Evolutionary conservation across 2,329 filamentous ascomycete genomes (phyloP), one percentile per base, ranked within the genome.

Genomic region (Beauveria pseudobassiana): DNA sequence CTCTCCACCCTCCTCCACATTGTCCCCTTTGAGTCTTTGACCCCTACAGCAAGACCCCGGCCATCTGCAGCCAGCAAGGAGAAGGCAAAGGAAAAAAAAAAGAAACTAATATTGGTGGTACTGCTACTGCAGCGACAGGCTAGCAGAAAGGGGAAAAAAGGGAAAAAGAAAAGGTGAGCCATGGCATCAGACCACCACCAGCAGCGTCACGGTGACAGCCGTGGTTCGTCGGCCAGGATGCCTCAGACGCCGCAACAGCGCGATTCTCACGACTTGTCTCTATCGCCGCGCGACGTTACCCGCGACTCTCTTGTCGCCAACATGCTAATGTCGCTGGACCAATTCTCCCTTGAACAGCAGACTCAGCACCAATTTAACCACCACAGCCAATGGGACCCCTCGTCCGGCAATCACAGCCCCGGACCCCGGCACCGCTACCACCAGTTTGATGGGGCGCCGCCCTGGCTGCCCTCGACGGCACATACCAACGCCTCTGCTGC

Each of bases 241-340:
- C 48, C 57, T 26, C 58, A 28, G n/a, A 45, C 58, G 28, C 58
- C 58, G 9, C 18, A 60, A 18, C 48, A 34, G 5, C 58, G 82
- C 66, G 87, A 93, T 75, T 91, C 89, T 54, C 93, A 97, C 79
- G 93, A 96, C 73, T 82, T 97, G 64, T 93, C 90, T 62, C 81
- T 96, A 69, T 87, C 87, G 56, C 85, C 89, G 54, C 82, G 87
- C 64, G 85, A 90, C 72, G 86, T 90, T 65, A 91, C 90, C 46
- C 87, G 93, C 67, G 91, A 96, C 71, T 97, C 93, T 42, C 87
- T 99, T 67, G 91, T 99, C 63, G 89, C 95, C 75, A 96, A 97
- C 74, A 95, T 99, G 88, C 86, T 98, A 64, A 81, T 95, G 66
- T 96, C 93, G 46, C 87, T 99, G 65, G 93, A 96, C 75, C 89